Evolutionary conservation across 2,329 filamentous ascomycete genomes (phyloP).

Genomic region (Davidsoniella eucalypti): DNA sequence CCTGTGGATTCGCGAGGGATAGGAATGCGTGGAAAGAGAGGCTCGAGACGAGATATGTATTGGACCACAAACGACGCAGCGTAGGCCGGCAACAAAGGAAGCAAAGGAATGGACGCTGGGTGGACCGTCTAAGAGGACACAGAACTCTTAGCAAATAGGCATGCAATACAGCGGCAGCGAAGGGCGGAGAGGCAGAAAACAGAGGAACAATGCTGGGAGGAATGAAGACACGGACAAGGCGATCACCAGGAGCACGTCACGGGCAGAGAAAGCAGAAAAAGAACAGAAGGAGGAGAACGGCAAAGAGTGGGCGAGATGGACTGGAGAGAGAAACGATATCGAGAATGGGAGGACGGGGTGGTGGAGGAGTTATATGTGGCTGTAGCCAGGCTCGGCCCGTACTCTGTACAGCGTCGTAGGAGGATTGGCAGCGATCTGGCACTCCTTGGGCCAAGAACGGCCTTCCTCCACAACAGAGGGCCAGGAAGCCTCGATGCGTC

Average conservation of each 20-base stretch:
- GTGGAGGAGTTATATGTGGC: no score
- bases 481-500: no score
- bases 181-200: constrained; percentile 8
- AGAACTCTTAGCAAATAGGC: constrained; percentile 9
- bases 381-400: no score
- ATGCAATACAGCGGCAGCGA: constrained; percentile 1
- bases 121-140: constrained; percentile 10
- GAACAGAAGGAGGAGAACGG: background rate
- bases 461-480: no score
- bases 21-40: constrained; percentile 9
- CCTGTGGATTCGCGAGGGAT: constrained; percentile 6
- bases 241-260: constrained; percentile 13
- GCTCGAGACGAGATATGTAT: constrained; percentile 11
- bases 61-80: constrained; percentile 1
- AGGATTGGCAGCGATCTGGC: no score
- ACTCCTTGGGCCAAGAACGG: no score
- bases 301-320: constrained; percentile 10
- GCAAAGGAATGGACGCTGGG: constrained; percentile 5
- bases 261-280: constrained; percentile 6
- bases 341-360: background rate
- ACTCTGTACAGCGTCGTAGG: no score
- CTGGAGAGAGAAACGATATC: background rate
- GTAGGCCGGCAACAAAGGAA: constrained; percentile 1
- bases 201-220: constrained; percentile 6
- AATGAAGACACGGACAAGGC: constrained; percentile 10